Evolutionary conservation across 306 rosid species (phyloP).

Genomic region (Cicer bijugum): DNA sequence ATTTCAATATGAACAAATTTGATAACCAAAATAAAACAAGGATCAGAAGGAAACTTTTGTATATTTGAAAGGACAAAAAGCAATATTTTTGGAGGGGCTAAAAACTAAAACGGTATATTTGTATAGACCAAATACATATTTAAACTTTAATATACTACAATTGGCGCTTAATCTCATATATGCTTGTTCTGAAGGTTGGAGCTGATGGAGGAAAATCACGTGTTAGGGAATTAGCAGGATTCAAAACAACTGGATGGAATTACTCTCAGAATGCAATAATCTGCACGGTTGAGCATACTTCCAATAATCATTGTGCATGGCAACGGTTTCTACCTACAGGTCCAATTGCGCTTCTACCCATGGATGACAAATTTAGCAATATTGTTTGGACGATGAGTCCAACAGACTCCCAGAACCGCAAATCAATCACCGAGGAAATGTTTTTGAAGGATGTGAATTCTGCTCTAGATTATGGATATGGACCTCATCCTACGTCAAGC

Average conservation of each 20-base stretch:
- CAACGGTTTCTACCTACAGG: constrained; percentile 91
- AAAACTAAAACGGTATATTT: too few relatives aligned
- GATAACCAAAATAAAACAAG: too few relatives aligned
- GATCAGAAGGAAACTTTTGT: too few relatives aligned
- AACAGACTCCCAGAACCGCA: constrained; percentile 63
- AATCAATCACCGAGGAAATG: constrained; percentile 57
- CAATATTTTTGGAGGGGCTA: too few relatives aligned
- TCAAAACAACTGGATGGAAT: constrained; percentile 89
- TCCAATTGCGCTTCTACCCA: constrained; percentile 89
- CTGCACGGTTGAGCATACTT: constrained; percentile 81
- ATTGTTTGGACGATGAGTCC: constrained; percentile 98
- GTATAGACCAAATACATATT: too few relatives aligned
- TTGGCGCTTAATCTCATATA: constrained; percentile 35
- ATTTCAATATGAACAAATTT: too few relatives aligned
- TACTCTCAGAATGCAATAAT: constrained; percentile 92
- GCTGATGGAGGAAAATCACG: constrained; percentile 93
- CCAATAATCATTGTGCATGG: constrained; percentile 81
- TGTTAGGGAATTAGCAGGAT: constrained; percentile 82
- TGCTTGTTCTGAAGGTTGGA: constrained; percentile 70
- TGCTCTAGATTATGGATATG: constrained; percentile 78
- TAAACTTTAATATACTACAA: background rate
- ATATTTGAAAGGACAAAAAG: too few relatives aligned
- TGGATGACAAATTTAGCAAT: constrained; percentile 83
- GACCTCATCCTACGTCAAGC: constrained; percentile 73
- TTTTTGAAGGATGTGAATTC: constrained; percentile 69